Evolutionary conservation across 2,329 filamentous ascomycete genomes (phyloP).

Genomic region (Didymella pinodella): DNA sequence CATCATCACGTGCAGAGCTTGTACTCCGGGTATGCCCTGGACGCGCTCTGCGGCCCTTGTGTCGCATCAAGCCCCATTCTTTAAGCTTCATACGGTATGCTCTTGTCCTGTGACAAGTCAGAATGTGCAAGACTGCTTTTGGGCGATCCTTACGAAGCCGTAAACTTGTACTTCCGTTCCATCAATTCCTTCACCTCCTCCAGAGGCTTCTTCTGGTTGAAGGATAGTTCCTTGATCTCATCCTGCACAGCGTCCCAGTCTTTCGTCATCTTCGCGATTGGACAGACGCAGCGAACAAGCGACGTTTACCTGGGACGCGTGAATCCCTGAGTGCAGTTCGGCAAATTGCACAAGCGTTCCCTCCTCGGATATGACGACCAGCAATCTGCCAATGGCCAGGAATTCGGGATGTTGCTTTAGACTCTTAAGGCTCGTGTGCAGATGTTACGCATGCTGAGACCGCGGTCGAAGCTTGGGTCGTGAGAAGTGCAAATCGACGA

Average conservation of each 20-base stretch:
- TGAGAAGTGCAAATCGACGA: conserved; percentile 1
- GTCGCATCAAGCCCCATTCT: conserved; percentile 46
- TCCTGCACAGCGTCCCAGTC: conserved; percentile 41
- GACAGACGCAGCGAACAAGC: not conserved
- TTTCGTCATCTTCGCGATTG: conserved; percentile 41
- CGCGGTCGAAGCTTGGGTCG: not conserved
- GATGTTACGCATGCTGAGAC: not conserved
- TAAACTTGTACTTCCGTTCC: conserved; percentile 44
- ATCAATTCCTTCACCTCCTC: conserved; percentile 47
- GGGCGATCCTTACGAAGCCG: conserved; percentile 41
- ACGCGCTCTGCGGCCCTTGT: conserved; percentile 16
- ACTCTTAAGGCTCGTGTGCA: not conserved
- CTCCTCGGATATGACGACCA: not conserved
- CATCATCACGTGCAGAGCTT: conserved; percentile 8
- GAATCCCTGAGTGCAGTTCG: not conserved
- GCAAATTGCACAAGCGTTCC: not conserved
- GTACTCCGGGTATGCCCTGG: not conserved
- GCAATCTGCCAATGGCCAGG: not conserved
- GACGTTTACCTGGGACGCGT: not conserved
- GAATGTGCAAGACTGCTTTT: not conserved
- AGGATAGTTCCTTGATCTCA: conserved; percentile 46
- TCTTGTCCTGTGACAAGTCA: conserved; percentile 36
- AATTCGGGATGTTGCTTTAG: not conserved
- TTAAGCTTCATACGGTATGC: conserved; percentile 50
- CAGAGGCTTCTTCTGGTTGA: conserved; percentile 44